Evolutionary conservation across 768 basidiomycete species (phyloP).

Genomic region (Suillus americanus): DNA sequence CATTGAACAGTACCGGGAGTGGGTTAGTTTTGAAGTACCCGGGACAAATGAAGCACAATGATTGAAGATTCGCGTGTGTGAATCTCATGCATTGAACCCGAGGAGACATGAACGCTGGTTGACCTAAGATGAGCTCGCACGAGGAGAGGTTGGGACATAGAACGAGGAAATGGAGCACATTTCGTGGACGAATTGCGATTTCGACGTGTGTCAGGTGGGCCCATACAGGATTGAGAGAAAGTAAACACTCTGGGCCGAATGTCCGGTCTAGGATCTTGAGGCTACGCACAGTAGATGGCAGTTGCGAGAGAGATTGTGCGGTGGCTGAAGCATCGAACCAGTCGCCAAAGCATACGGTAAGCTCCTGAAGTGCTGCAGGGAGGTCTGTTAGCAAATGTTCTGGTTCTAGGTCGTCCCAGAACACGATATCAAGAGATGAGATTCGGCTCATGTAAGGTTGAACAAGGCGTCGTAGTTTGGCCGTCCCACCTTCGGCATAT

Average conservation of each 20-base stretch:
- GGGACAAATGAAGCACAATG: background rate
- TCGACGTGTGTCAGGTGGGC: background rate
- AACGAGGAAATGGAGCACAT: background rate
- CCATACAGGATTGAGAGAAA: background rate
- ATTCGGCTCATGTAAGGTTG: background rate
- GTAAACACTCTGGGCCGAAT: background rate
- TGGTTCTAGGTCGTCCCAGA: background rate
- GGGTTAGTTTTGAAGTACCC: background rate
- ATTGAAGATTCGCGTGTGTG: background rate
- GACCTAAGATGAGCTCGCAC: background rate
- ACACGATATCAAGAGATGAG: background rate
- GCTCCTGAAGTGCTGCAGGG: background rate
- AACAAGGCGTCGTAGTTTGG: background rate
- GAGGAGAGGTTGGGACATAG: background rate
- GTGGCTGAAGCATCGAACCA: background rate
- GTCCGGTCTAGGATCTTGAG: background rate
- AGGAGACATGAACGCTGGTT: background rate
- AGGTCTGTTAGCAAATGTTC: background rate
- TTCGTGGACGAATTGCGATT: background rate
- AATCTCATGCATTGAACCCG: background rate
- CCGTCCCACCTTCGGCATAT: background rate
- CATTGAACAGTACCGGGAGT: background rate
- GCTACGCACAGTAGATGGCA: background rate
- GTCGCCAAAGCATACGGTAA: background rate
- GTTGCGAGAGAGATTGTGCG: background rate